These are phyloP conservation scores for Triticum timopheevii DNA, from an alignment of 176 grass and related monocot species.

Conservation along the genomic window DNA sequence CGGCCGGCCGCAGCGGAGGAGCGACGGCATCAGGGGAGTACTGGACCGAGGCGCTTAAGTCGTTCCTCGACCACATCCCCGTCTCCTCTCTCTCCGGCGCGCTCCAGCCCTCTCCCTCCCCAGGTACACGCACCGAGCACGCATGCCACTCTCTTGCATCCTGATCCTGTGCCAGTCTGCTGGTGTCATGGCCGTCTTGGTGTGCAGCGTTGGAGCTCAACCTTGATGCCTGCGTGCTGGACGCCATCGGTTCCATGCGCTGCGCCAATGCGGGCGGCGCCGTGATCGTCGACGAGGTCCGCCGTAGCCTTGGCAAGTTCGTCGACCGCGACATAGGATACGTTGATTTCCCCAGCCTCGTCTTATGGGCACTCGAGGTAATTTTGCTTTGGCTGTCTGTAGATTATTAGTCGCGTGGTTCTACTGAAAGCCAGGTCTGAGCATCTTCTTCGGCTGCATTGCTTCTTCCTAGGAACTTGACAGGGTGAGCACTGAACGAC, in stretches of 20 bases:
- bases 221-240: slow-evolving; percentile 28
- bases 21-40: slow-evolving; percentile 11
- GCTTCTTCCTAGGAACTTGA: slow-evolving; percentile 30
- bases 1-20: neutral
- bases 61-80: slow-evolving; percentile 66
- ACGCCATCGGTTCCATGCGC: slow-evolving; percentile 48
- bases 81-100: slow-evolving; percentile 42
- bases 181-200: neutral
- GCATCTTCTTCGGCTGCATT: neutral
- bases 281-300: slow-evolving; percentile 46
- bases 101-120: slow-evolving; percentile 13
- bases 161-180: neutral
- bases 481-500: neutral
- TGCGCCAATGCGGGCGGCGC: slow-evolving; percentile 27
- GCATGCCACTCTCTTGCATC: neutral
- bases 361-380: slow-evolving; percentile 55
- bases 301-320: slow-evolving; percentile 26
- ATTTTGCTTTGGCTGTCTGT: neutral
- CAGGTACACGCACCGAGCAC: neutral
- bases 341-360: slow-evolving; percentile 41
- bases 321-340: slow-evolving; percentile 60
- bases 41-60: slow-evolving; percentile 56
- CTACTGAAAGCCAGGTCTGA: too few relatives aligned
- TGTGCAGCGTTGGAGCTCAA: slow-evolving; percentile 53
- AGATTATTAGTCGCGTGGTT: too few relatives aligned